Evolutionary conservation across 345 rosid genomes (phyloP).

Genomic region (Conringia planisiliqua): DNA sequence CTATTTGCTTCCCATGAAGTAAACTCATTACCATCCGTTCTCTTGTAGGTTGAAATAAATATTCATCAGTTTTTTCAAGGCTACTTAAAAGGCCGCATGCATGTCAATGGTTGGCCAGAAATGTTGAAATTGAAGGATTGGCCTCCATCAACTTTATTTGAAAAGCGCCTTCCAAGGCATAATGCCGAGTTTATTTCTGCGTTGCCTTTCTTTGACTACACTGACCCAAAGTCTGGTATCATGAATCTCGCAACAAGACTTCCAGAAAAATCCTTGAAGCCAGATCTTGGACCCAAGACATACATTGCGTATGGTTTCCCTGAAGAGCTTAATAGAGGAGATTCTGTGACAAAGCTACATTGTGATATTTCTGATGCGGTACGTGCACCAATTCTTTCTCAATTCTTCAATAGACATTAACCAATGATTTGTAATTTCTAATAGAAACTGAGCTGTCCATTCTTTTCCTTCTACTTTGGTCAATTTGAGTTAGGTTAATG

Average conservation of each 20-base stretch:
- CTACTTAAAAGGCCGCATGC: constrained; percentile 42
- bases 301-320: constrained; percentile 72
- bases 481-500: constrained; percentile 23
- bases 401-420: background rate
- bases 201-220: constrained; percentile 74
- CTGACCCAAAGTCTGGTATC: constrained; percentile 54
- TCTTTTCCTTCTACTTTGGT: background rate
- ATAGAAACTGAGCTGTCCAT: background rate
- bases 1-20: background rate
- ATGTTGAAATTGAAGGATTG: constrained; percentile 76
- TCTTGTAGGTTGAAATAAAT: constrained; percentile 56
- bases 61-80: constrained; percentile 62
- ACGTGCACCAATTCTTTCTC: background rate
- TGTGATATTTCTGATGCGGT: constrained; percentile 90
- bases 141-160: constrained; percentile 72
- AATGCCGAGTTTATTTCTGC: constrained; percentile 55
- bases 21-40: background rate
- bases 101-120: constrained; percentile 42
- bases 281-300: constrained; percentile 88
- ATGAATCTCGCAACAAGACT: constrained; percentile 59
- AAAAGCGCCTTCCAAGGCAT: constrained; percentile 62
- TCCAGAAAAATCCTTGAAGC: constrained; percentile 52
- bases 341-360: constrained; percentile 86
- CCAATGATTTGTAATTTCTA: background rate
- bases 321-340: constrained; percentile 74